phyloP scores from a whole-genome alignment of 495 filamentous ascomycete genomes.

The Penicillium canariense region DNA sequence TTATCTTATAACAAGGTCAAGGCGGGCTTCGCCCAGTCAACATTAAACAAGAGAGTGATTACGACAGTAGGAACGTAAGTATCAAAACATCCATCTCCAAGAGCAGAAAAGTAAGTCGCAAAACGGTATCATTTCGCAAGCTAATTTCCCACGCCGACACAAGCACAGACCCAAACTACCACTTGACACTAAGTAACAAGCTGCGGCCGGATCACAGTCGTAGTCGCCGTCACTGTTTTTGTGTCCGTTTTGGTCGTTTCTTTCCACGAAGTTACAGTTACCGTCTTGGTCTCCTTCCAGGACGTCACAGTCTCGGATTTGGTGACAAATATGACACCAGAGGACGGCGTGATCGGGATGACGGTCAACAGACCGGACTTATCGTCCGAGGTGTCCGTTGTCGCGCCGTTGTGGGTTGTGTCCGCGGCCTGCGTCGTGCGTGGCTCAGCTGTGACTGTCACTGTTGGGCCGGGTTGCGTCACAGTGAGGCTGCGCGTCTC shows the following conservation, averaged over 20 bases:
- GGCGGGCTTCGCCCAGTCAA: background rate
- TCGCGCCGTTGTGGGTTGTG: background rate
- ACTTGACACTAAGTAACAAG: background rate
- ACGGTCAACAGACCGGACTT: slow-evolving; percentile 6
- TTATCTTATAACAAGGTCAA: too few species aligned
- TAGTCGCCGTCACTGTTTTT: slow-evolving; percentile 19
- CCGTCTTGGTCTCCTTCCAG: slow-evolving; percentile 9
- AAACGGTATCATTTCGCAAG: background rate
- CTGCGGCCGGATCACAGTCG: slow-evolving; percentile 4
- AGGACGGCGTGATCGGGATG: slow-evolving; percentile 10
- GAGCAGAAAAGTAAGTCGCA: background rate
- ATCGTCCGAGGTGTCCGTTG: background rate
- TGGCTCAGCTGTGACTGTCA: slow-evolving; percentile 7
- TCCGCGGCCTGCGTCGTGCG: background rate
- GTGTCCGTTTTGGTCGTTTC: slow-evolving; percentile 12
- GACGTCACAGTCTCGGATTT: slow-evolving; percentile 13
- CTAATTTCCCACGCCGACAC: too few species aligned
- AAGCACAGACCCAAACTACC: background rate
- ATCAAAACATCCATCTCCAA: background rate
- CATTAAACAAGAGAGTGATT: background rate
- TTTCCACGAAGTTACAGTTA: slow-evolving; percentile 14
- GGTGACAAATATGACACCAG: slow-evolving; percentile 8
- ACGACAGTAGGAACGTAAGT: background rate
- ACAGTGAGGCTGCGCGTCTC: slow-evolving; percentile 12
- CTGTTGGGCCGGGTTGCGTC: slow-evolving; percentile 3